Evolutionary conservation across 108 stramenopile genomes (phyloP), one percentile per base, ranked within the genome.

Genomic region (Conticribra guillardii): DNA sequence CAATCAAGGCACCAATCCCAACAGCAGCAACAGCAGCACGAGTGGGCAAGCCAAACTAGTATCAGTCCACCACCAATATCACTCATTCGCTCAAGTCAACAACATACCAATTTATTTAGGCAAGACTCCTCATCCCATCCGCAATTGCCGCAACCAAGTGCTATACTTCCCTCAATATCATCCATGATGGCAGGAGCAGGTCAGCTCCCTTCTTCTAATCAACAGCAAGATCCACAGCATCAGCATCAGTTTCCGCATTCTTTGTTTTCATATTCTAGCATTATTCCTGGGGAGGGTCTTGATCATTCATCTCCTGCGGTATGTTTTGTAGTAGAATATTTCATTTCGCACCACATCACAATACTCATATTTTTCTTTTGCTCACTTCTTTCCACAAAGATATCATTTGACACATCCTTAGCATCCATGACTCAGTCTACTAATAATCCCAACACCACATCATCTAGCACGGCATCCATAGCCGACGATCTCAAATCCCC

Each of bases 401-500:
- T 9, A 11, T 41, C 37, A 5, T 41, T 41, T 41, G 37, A 41
- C 37, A 41, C 37, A 11, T 9, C 37, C 37, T 11, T 9, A 11
- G 5, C 37, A 41, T 41, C 37, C 5, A 41, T 11, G 11, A 41
- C 37, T 9, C 37, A 41, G 11, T 5, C 37, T 11, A 41, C 37
- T 9, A 9, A 5, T 9, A 41, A 41, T 41, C 37, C 37, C 11
- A 9, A 5, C 37, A 41, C 5, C 37, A 5, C 37, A 9, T 11
- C 11, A 9, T 11, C 37, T 9, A 41, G 11, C n/a, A n/a, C n/a
- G 11, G 37, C 54, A 5, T 54, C 44, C 21, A 37, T n/a, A n/a
- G n/a, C 18, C 11, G 54, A 31, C 44, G 60, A 29, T 28, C 32
- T 32, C 15, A 76, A 63, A 32, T 31, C 62, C 14, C 66, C 66